Conservation (phyloP, 495 filamentous ascomycete genomes). For the Neurospora sp. region DNA sequence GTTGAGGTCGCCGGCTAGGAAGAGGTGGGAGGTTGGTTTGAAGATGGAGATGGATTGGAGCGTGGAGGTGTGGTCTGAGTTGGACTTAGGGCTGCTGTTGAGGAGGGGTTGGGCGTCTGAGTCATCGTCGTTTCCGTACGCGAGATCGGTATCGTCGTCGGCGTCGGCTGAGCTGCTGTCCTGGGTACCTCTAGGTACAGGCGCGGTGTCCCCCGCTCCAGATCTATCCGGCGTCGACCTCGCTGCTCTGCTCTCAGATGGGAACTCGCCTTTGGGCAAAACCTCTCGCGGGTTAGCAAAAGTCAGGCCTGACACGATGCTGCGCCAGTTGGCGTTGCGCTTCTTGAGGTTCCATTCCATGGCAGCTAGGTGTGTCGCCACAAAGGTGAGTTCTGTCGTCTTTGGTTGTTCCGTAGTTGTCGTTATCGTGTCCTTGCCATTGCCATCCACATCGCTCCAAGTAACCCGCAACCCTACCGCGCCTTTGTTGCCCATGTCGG, state of each 20-base stretch:
- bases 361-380: constrained; percentile 81
- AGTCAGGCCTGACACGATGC: constrained; percentile 66
- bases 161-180: constrained; percentile 18
- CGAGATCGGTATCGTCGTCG: constrained; percentile 13
- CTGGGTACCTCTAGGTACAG: not conserved
- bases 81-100: not conserved
- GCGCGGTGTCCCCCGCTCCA: constrained; percentile 10
- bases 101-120: not conserved
- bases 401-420: constrained; percentile 10
- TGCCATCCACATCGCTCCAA: constrained; percentile 16
- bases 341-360: constrained; percentile 63
- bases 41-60: constrained; percentile 49
- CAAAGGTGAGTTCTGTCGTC: constrained; percentile 62
- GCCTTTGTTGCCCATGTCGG: constrained; percentile 90
- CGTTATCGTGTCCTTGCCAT: not conserved
- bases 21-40: constrained; percentile 62
- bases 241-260: not conserved
- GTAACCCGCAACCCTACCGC: constrained; percentile 69
- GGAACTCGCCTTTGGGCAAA: constrained; percentile 14
- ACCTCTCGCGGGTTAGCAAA: constrained; percentile 44
- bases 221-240: constrained; percentile 9
- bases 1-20: constrained; percentile 87
- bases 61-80: constrained; percentile 7
- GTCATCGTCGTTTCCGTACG: not conserved
- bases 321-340: constrained; percentile 78